Base-by-base conservation (phyloP, 148 eudicot species). In the Chenopodium album region DNA sequence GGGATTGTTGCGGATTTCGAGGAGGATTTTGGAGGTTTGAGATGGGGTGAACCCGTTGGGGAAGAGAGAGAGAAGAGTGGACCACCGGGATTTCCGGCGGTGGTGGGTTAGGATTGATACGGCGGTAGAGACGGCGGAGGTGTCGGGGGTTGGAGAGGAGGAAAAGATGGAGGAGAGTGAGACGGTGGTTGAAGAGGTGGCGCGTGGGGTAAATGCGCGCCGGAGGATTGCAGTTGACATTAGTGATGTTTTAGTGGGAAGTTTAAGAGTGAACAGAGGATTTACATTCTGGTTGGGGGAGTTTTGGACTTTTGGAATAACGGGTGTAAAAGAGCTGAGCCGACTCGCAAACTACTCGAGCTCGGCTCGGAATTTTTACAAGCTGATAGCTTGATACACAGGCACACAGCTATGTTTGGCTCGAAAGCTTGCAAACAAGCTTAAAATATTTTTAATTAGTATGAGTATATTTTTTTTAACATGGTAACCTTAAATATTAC, bases 41-140 rank as follows among this genome's bases (percentile, higher is more conserved):
- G 82, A 34, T 44, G 97, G 85, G 37, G 88, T 81, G 86, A 92
- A 80, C 34, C 88, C 91, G 76, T 70, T n/a, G 23, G 92, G 90
- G 88, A 73, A 87, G 84, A 88, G 90, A 2, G 88, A 68, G 41
- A 78, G 87, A 73, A 95, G 90, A 37, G 89, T 62, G 48, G 89
- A 79, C 94, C 96, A 95, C 1, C 96, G 91, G 47, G 96, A 77
- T 50, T 91, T 93, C 47, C 94, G 87, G 76, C 93, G 95, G 84
- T 84, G 91, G 92, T 92, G 89, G 8, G 83, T 85, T 65, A 95
- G 89, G 77, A 85, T 76, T 29, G 90, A 71, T 76, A 88, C 85
- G 83, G 89, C 93, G 85, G 87, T 48, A 70, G 90, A 59, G 34
- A 90, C 86, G 60, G 87, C 19, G 76, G 81, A 52, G 69, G 74